Evolutionary conservation across 495 filamentous ascomycete genomes (phyloP).

Genomic region (Trichocladium uniseriatum): DNA sequence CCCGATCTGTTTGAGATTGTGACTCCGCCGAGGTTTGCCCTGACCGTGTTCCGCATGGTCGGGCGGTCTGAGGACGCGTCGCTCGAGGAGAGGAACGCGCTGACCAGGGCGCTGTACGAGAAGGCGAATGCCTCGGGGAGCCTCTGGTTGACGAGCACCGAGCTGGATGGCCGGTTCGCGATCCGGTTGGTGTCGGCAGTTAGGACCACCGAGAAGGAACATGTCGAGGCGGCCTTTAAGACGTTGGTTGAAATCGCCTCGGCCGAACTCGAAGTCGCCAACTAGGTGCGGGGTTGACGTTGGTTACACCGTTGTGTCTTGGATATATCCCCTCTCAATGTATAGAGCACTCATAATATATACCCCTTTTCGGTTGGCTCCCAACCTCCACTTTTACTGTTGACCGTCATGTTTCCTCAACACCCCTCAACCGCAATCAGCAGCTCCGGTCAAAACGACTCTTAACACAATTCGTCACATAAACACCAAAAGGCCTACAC

Average conservation of each 20-base stretch:
- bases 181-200: constrained; percentile 71
- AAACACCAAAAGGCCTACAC: no score
- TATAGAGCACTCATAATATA: no score
- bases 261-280: no score
- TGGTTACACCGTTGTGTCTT: no score
- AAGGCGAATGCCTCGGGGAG: constrained; percentile 62
- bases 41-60: constrained; percentile 64
- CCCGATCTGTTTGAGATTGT: constrained; percentile 71
- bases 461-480: no score
- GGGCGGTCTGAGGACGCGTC: constrained; percentile 17
- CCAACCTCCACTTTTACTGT: no score
- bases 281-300: constrained; percentile 35
- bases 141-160: constrained; percentile 75
- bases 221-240: constrained; percentile 67
- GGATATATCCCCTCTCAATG: no score
- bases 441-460: no score
- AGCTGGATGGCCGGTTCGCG: constrained; percentile 65
- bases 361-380: no score
- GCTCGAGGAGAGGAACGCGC: constrained; percentile 44
- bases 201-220: constrained; percentile 58
- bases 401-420: no score
- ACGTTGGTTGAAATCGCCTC: constrained; percentile 58
- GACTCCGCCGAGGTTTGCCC: constrained; percentile 63
- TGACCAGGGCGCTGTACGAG: constrained; percentile 76
- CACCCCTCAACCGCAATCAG: no score